phyloP scores from a whole-genome alignment of 2,329 filamentous ascomycete genomes.

The Fusarium virguliforme region DNA sequence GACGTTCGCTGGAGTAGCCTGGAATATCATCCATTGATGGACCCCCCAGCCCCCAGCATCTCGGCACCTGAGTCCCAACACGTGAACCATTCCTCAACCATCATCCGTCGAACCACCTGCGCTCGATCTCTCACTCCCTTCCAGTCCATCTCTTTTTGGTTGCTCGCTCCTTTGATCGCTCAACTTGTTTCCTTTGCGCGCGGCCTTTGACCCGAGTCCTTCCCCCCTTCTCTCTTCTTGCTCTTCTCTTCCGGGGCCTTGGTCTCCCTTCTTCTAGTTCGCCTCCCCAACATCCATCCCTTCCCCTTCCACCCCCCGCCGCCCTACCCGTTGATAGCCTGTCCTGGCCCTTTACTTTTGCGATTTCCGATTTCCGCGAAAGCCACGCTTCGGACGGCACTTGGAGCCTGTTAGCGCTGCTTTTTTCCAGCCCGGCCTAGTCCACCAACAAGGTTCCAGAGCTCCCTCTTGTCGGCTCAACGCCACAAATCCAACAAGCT shows the following conservation, averaged over 20 bases:
- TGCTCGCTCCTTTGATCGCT: slow-evolving; percentile 30
- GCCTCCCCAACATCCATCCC: not conserved
- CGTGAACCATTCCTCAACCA: slow-evolving; percentile 52
- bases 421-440: slow-evolving; percentile 43
- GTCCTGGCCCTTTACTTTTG: slow-evolving; percentile 27
- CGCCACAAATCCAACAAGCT: slow-evolving; percentile 50
- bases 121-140: slow-evolving; percentile 37
- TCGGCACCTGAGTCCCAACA: slow-evolving; percentile 51
- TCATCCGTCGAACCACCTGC: slow-evolving; percentile 46
- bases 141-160: slow-evolving; percentile 10
- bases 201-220: slow-evolving; percentile 20
- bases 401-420: slow-evolving; percentile 35
- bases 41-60: slow-evolving; percentile 38
- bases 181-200: slow-evolving; percentile 30
- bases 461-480: slow-evolving; percentile 44
- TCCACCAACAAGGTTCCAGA: slow-evolving; percentile 48
- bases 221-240: slow-evolving; percentile 19
- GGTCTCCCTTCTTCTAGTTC: slow-evolving; percentile 8
- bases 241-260: slow-evolving; percentile 20
- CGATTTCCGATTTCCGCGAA: slow-evolving; percentile 16
- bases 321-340: slow-evolving; percentile 31
- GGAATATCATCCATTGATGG: slow-evolving; percentile 20
- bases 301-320: slow-evolving; percentile 22
- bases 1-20: slow-evolving; percentile 21
- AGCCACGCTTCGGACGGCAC: slow-evolving; percentile 19